Evolutionary conservation across 2,329 filamentous ascomycete species (phyloP).

Genomic region (Paraconiothyrium brasiliense): DNA sequence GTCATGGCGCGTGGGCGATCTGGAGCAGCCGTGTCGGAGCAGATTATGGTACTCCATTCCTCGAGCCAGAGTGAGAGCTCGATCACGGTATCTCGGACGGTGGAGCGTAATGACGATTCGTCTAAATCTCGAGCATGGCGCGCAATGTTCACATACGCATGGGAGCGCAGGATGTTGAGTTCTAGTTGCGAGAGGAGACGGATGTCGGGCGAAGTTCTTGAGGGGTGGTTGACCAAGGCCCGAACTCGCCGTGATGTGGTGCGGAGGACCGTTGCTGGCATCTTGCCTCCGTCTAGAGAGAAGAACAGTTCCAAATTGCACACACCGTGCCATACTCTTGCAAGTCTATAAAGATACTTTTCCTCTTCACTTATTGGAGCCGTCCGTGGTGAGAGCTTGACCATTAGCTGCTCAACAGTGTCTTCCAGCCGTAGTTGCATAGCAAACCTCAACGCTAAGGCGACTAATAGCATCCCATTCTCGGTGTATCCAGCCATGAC

Average conservation of each 20-base stretch:
- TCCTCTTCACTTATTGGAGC: constrained; percentile 31
- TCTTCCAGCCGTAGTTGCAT: constrained; percentile 57
- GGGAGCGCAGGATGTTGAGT: constrained; percentile 54
- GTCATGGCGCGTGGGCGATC: constrained; percentile 42
- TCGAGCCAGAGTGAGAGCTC: constrained; percentile 54
- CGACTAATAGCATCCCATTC: constrained; percentile 61
- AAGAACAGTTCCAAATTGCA: constrained; percentile 62
- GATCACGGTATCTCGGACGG: constrained; percentile 32
- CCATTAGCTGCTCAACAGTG: constrained; percentile 54
- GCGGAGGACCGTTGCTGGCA: constrained; percentile 49
- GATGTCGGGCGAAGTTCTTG: constrained; percentile 59
- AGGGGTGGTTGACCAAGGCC: constrained; percentile 55
- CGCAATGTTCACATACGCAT: constrained; percentile 38
- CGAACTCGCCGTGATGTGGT: constrained; percentile 56
- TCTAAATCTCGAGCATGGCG: constrained; percentile 21
- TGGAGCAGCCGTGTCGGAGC: constrained; percentile 23
- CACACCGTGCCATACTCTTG: constrained; percentile 63
- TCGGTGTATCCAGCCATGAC: constrained; percentile 63
- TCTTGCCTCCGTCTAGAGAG: constrained; percentile 57
- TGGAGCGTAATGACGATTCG: constrained; percentile 31
- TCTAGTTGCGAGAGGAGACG: constrained; percentile 64
- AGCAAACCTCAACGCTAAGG: constrained; percentile 62
- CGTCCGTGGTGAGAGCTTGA: constrained; percentile 23
- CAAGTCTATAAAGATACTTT: constrained; percentile 43
- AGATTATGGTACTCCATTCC: constrained; percentile 45